Conservation (phyloP, 176 grass and related monocot species). For the Oryza glumipatula region DNA sequence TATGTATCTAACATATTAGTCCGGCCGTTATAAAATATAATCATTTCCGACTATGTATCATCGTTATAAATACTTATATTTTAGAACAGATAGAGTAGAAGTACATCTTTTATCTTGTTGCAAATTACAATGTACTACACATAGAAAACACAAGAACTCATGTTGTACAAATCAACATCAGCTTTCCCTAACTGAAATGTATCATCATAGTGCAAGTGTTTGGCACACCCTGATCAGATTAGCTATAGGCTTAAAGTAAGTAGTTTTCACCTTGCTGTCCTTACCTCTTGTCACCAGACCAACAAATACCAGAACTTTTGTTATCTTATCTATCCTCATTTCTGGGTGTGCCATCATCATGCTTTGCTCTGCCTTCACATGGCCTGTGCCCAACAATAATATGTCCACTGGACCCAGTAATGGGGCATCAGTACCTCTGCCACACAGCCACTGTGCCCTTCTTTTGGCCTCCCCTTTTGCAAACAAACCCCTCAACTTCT, state of each 20-base stretch:
- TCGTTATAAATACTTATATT: no score
- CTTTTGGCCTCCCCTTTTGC: slow-evolving; percentile 2
- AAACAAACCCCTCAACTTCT: background rate
- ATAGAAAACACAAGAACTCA: background rate
- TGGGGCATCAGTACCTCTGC: slow-evolving; percentile 32
- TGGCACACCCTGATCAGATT: background rate
- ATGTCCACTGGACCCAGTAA: slow-evolving; percentile 40
- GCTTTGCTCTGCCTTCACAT: slow-evolving; percentile 43
- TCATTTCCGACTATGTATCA: no score
- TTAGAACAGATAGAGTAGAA: background rate
- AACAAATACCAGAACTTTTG: background rate
- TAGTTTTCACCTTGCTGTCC: slow-evolving; percentile 21
- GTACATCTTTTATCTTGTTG: background rate
- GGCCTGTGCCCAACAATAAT: slow-evolving; percentile 46
- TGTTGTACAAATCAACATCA: background rate
- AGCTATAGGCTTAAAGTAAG: background rate
- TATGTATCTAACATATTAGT: background rate
- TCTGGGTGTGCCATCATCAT: slow-evolving; percentile 31
- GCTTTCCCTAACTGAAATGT: background rate
- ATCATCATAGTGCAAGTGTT: background rate
- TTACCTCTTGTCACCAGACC: background rate
- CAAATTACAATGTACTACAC: background rate
- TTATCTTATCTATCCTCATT: background rate
- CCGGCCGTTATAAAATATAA: no score
- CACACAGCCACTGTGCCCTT: background rate